Percentiles rank a stretch among this genome's conserved stretches.
These are phyloP conservation scores for Yamadazyma spencermartinsiae DNA, from an alignment of 1,139 yeast species.

Conservation along the genomic window DNA sequence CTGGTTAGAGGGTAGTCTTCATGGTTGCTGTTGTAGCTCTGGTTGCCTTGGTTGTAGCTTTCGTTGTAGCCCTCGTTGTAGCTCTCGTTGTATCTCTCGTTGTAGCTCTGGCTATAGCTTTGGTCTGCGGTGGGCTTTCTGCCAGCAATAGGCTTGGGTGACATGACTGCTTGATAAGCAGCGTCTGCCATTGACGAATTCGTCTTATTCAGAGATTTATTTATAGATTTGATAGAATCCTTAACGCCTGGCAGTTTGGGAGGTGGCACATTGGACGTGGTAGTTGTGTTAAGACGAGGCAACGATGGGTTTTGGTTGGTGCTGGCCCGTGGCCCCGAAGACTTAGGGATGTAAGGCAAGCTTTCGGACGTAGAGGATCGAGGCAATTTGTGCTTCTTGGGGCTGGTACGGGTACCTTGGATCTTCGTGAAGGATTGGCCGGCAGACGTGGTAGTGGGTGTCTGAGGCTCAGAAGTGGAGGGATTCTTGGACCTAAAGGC, in stretches of 20 bases:
- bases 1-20: not conserved
- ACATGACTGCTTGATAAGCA: too few relatives aligned
- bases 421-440: slow-evolving; percentile 5
- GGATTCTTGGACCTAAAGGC: slow-evolving; percentile 29
- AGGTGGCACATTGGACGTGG: not conserved
- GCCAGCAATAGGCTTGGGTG: too few relatives aligned
- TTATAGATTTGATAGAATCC: too few relatives aligned
- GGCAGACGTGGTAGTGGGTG: too few relatives aligned
- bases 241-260: too few relatives aligned
- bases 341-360: slow-evolving; percentile 10
- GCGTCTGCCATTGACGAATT: too few relatives aligned
- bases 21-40: not conserved
- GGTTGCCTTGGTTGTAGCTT: not conserved
- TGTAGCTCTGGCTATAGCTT: too few relatives aligned
- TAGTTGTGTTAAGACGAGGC: slow-evolving; percentile 15
- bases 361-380: slow-evolving; percentile 4
- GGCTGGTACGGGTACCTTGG: slow-evolving; percentile 6
- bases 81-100: too few relatives aligned
- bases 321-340: slow-evolving; percentile 5
- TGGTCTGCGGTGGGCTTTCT: too few relatives aligned
- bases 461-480: too few relatives aligned
- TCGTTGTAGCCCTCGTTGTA: too few relatives aligned
- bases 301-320: slow-evolving; percentile 11
- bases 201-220: too few relatives aligned
- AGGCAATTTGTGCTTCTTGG: not conserved